These are phyloP conservation scores for Mycena metata DNA, from an alignment of 768 basidiomycete genomes.

Conservation along the genomic window DNA sequence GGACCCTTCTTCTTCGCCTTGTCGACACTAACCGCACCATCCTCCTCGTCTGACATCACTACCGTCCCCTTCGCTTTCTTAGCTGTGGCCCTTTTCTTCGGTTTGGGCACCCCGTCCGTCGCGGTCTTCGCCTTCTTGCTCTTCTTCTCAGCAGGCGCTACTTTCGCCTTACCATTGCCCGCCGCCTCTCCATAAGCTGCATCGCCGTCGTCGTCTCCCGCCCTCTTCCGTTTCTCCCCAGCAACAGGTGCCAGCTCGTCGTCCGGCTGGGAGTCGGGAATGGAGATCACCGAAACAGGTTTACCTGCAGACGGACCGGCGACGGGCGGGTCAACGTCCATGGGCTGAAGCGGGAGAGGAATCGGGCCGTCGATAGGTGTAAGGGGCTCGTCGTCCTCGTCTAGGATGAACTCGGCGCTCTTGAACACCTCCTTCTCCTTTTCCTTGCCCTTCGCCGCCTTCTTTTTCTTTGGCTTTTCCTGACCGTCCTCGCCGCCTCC, in stretches of 20 bases:
- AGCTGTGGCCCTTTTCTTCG: constrained; percentile 26
- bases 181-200: constrained; percentile 23
- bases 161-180: constrained; percentile 20
- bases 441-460: constrained; percentile 46
- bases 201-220: constrained; percentile 41
- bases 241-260: constrained; percentile 32
- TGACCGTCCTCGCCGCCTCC: constrained; percentile 28
- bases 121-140: constrained; percentile 39
- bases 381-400: constrained; percentile 43
- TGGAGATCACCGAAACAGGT: constrained; percentile 41
- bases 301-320: constrained; percentile 12
- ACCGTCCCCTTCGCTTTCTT: constrained; percentile 35
- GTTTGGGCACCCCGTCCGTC: neutral
- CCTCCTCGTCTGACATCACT: constrained; percentile 48
- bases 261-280: constrained; percentile 47
- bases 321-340: constrained; percentile 28
- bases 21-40: neutral
- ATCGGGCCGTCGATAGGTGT: neutral
- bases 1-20: constrained; percentile 28
- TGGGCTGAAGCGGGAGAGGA: constrained; percentile 29
- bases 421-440: constrained; percentile 54
- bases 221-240: constrained; percentile 47
- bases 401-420: constrained; percentile 58
- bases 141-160: constrained; percentile 20
- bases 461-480: constrained; percentile 41